Evolutionary conservation across 2,329 filamentous ascomycete species (phyloP), one percentile per base, ranked within the genome.

Genomic region (Cyphellophora attinorum): DNA sequence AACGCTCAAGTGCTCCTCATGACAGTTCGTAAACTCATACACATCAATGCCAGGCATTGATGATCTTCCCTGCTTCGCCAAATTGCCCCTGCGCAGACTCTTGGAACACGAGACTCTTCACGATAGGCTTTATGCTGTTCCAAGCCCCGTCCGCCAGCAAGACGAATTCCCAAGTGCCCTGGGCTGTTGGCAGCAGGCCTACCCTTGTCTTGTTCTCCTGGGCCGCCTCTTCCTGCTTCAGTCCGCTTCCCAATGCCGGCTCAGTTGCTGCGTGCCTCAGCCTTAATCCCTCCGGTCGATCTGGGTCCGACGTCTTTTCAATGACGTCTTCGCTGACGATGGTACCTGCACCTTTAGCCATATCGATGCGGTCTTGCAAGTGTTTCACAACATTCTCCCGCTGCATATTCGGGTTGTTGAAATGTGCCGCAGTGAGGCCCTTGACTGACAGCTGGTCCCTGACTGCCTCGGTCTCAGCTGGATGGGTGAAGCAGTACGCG

Each of bases 71-170:
- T 3, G 13, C 18, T 3, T 11, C 27, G 6, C 34, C 34, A 1
- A 36, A 21, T 25, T 30, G 17, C 3, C 34, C 34, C 11, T 15
- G 17, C 17, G 19, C 21, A 15, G 34, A 27, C 15, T 36, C 34
- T 11, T 33, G 12, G 16, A 36, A 18, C 3, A 31, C 34, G 5
- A 36, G 27, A 16, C 12, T 36, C 34, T 36, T 31, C 3, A 36
- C 34, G 11, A 36, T 36, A 18, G 34, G 34, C 29, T 36, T 36
- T 27, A 36, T 27, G 14, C 34, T 36, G 16, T 36, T 31, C 34
- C 34, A 36, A 11, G 19, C 34, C 5, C 34, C 34, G 15, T 32
- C 25, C 3, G 34, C 34, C 2, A 36, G 16, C 14, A 36, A 12
- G 3, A 36, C 34, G 12, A 36, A 36, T 14, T 36, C 15, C 34